These are phyloP conservation scores for Solanum chiquidenum DNA, from an alignment of 257 asterid genomes.

Conservation along the genomic window DNA sequence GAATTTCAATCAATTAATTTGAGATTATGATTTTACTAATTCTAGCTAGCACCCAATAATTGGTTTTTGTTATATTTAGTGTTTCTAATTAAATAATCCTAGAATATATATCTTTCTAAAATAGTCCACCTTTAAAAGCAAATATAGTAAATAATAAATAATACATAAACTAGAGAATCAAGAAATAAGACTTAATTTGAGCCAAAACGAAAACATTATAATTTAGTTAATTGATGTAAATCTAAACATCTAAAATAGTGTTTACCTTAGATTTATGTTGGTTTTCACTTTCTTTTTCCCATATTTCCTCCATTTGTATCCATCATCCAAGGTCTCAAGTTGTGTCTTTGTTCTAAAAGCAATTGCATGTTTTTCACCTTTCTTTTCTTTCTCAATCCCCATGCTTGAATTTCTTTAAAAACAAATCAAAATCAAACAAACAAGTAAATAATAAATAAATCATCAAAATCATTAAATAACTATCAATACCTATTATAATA, in stretches of 20 bases:
- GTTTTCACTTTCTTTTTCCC: slow-evolving; percentile 62
- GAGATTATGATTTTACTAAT: not conserved
- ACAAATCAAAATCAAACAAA: not conserved
- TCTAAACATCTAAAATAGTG: not conserved
- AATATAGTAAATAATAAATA: not conserved
- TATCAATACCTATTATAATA: not conserved
- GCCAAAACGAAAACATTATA: not conserved
- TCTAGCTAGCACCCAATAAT: not conserved
- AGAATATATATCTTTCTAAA: not conserved
- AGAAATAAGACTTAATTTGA: not conserved
- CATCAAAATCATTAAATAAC: not conserved
- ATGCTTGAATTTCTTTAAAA: not conserved
- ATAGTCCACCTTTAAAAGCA: not conserved
- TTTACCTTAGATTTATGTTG: slow-evolving; percentile 57
- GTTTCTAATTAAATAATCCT: not conserved
- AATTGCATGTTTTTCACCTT: not conserved
- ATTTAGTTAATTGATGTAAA: not conserved
- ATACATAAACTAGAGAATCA: not conserved
- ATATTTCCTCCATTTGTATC: slow-evolving; percentile 66
- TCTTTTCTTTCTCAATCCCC: not conserved
- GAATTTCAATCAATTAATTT: not conserved
- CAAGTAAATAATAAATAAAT: not conserved
- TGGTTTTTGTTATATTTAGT: not conserved
- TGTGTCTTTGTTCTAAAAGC: slow-evolving; percentile 38
- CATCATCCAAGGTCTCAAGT: slow-evolving; percentile 57